Percentiles rank a stretch among this genome's conserved stretches.
Evolutionary conservation across 495 filamentous ascomycete species (phyloP).

Genomic region (Neurospora africana): DNA sequence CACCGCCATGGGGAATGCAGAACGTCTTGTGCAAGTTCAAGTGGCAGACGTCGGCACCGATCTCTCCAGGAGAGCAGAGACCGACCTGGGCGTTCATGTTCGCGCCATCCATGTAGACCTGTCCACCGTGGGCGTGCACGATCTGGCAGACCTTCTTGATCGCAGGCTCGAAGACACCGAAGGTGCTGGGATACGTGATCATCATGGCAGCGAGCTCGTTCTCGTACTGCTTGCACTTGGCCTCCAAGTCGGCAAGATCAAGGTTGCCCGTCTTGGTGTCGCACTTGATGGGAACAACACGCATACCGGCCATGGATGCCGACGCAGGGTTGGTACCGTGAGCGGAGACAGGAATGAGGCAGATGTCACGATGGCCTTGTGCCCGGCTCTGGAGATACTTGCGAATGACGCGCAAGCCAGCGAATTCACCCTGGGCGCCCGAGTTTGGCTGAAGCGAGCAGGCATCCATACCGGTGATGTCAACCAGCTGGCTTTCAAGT

Average conservation of each 20-base stretch:
- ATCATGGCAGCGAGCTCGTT: slow-evolving; percentile 89
- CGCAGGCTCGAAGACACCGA: slow-evolving; percentile 88
- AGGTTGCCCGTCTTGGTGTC: slow-evolving; percentile 81
- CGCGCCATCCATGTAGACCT: slow-evolving; percentile 98
- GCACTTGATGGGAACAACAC: slow-evolving; percentile 89
- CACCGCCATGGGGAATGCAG: slow-evolving; percentile 96
- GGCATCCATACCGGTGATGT: slow-evolving; percentile 84
- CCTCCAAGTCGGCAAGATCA: slow-evolving; percentile 74
- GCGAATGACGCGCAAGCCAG: slow-evolving; percentile 85
- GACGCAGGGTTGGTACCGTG: slow-evolving; percentile 97
- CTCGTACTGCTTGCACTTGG: slow-evolving; percentile 79
- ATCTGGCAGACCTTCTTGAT: slow-evolving; percentile 78
- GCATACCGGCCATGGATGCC: slow-evolving; percentile 96
- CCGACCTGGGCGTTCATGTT: slow-evolving; percentile 99
- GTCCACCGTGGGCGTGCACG: slow-evolving; percentile 81
- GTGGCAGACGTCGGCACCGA: slow-evolving; percentile 96
- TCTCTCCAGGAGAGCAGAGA: slow-evolving; percentile 91
- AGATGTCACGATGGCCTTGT: slow-evolving; percentile 70
- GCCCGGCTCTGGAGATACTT: slow-evolving; percentile 65
- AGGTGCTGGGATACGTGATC: slow-evolving; percentile 97
- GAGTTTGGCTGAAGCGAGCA: slow-evolving; percentile 95
- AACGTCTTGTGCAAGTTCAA: slow-evolving; percentile 98
- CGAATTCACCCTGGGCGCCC: slow-evolving; percentile 93
- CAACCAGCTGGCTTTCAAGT: slow-evolving; percentile 64
- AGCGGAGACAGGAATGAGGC: slow-evolving; percentile 91